Conservation (phyloP, 441 rosid genomes). For the Flueggea neowawraea region DNA sequence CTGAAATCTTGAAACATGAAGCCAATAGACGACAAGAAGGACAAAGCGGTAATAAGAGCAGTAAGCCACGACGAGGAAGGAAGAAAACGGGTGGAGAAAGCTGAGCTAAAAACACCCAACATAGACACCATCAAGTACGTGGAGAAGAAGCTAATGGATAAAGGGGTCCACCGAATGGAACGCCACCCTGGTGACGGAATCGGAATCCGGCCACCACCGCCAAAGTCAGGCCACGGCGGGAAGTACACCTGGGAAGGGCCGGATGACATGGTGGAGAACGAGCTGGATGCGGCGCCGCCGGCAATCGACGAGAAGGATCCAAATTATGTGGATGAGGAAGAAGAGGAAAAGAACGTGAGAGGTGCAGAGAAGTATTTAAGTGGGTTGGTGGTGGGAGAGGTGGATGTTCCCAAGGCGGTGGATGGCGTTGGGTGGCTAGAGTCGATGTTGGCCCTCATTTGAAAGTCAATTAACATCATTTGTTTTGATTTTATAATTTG, state of each 20-base stretch:
- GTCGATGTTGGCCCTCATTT: conserved; percentile 48
- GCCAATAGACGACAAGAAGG: conserved; percentile 35
- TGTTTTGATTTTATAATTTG: neutral
- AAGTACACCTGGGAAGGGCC: conserved; percentile 93
- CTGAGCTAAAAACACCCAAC: conserved; percentile 38
- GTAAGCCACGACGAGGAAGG: conserved; percentile 47
- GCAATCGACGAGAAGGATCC: conserved; percentile 82
- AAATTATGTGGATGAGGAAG: conserved; percentile 64
- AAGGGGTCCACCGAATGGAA: conserved; percentile 72
- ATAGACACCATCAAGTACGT: conserved; percentile 56
- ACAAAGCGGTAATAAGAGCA: conserved; percentile 39
- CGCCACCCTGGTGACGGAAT: conserved; percentile 66
- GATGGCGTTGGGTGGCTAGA: conserved; percentile 66
- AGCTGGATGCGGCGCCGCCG: conserved; percentile 46
- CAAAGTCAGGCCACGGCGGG: conserved; percentile 78
- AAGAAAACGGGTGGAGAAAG: conserved; percentile 41
- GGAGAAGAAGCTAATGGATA: conserved; percentile 63
- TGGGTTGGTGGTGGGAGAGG: conserved; percentile 46
- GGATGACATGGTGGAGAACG: conserved; percentile 34
- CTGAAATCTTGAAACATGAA: conserved; percentile 13
- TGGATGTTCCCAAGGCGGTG: conserved; percentile 56
- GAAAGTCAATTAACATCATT: neutral
- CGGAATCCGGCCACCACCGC: conserved; percentile 48
- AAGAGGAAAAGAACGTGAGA: conserved; percentile 31
- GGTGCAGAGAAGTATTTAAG: conserved; percentile 34